These are phyloP conservation scores for Botryotinia convoluta DNA, from an alignment of 2,329 filamentous ascomycete genomes.

Conservation along the genomic window DNA sequence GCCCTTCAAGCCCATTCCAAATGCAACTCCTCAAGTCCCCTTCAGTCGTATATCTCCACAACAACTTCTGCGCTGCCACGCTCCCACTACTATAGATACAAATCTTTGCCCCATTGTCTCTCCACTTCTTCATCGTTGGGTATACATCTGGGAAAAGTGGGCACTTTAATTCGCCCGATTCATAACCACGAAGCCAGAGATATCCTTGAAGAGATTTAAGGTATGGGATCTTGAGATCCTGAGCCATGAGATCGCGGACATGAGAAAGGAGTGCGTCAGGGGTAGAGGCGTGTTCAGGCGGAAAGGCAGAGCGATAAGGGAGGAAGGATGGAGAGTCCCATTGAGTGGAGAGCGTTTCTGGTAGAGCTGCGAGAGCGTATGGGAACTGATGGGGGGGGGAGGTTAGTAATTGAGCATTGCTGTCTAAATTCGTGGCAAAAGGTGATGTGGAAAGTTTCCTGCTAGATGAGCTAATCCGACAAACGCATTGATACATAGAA, in stretches of 20 bases:
- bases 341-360: slow-evolving; percentile 58
- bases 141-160: slow-evolving; percentile 73
- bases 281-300: slow-evolving; percentile 58
- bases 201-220: slow-evolving; percentile 78
- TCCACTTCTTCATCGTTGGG: slow-evolving; percentile 60
- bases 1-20: slow-evolving; percentile 72
- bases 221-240: slow-evolving; percentile 73
- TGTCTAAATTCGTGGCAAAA: neutral
- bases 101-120: slow-evolving; percentile 43
- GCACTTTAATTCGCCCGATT: slow-evolving; percentile 64
- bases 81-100: slow-evolving; percentile 83
- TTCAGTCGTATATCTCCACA: slow-evolving; percentile 64
- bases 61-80: slow-evolving; percentile 74
- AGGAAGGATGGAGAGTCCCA: slow-evolving; percentile 66
- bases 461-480: slow-evolving; percentile 1
- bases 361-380: slow-evolving; percentile 67
- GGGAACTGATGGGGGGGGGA: slow-evolving; percentile 59
- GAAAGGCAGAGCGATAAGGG: slow-evolving; percentile 69
- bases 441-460: neutral
- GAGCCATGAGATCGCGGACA: slow-evolving; percentile 66
- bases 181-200: slow-evolving; percentile 74
- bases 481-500: neutral
- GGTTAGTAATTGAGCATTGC: slow-evolving; percentile 21
- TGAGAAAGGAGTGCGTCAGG: slow-evolving; percentile 62
- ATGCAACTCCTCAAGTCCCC: slow-evolving; percentile 60